Evolutionary conservation across 768 basidiomycete genomes (phyloP).

Genomic region (Tephrocybe sp.): DNA sequence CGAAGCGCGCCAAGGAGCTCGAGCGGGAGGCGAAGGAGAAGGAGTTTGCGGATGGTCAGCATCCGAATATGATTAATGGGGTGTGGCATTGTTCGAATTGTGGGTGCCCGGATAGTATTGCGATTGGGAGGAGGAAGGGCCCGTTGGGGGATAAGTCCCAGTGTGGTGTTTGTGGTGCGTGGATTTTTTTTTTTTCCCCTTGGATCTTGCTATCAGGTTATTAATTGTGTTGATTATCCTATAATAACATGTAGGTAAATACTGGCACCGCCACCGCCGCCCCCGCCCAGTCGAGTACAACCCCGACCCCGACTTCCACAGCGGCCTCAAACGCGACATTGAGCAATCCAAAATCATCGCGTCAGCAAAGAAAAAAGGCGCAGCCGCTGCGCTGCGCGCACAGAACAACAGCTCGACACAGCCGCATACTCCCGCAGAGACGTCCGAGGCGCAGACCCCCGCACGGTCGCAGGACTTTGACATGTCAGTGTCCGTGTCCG

Average conservation of each 20-base stretch:
- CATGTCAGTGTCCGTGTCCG: slow-evolving; percentile 22
- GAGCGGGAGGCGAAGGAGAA: slow-evolving; percentile 83
- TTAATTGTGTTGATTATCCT: not conserved
- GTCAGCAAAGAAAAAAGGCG: slow-evolving; percentile 55
- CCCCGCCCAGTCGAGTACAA: slow-evolving; percentile 82
- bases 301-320: slow-evolving; percentile 69
- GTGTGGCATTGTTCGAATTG: slow-evolving; percentile 96
- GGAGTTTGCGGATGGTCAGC: slow-evolving; percentile 81
- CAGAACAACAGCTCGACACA: slow-evolving; percentile 37
- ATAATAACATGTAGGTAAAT: slow-evolving; percentile 59
- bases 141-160: slow-evolving; percentile 88
- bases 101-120: slow-evolving; percentile 85
- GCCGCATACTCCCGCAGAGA: slow-evolving; percentile 36
- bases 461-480: slow-evolving; percentile 24
- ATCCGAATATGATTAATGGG: slow-evolving; percentile 77
- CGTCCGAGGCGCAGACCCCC: slow-evolving; percentile 56
- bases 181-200: slow-evolving; percentile 1
- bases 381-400: slow-evolving; percentile 46
- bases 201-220: slow-evolving; percentile 4
- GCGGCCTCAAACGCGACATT: slow-evolving; percentile 49
- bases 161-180: slow-evolving; percentile 89
- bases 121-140: slow-evolving; percentile 83
- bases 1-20: slow-evolving; percentile 68
- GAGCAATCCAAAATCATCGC: slow-evolving; percentile 48
- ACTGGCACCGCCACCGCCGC: slow-evolving; percentile 82